Evolutionary conservation across 768 basidiomycete species (phyloP).

Genomic region (Leucosporidium scottii): DNA sequence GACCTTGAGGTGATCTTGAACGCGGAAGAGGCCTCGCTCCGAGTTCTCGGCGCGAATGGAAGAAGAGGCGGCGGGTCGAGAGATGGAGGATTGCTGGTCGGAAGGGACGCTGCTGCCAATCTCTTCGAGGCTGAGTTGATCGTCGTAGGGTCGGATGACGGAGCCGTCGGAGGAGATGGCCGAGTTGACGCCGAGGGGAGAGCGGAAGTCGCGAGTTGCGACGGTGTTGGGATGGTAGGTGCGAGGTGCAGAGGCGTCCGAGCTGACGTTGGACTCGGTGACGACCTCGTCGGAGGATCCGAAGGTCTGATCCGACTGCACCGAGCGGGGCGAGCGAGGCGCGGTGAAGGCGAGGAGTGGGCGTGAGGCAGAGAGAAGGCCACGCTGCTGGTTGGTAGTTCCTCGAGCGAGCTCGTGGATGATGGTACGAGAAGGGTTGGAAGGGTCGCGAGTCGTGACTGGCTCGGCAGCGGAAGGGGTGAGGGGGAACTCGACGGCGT

Average conservation of each 20-base stretch:
- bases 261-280: background rate
- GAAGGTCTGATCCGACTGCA: background rate
- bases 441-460: background rate
- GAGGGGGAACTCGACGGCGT: slow-evolving; percentile 17
- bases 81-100: background rate
- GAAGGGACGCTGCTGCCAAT: background rate
- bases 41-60: background rate
- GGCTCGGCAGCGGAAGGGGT: slow-evolving; percentile 12
- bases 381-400: background rate
- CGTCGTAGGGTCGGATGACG: too few relatives aligned
- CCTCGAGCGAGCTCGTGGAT: slow-evolving; percentile 8
- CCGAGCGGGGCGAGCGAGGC: background rate
- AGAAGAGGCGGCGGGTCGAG: background rate
- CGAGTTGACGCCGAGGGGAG: slow-evolving; percentile 1
- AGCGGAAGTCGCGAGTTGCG: background rate
- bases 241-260: background rate
- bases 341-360: background rate
- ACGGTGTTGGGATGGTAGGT: background rate
- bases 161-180: background rate
- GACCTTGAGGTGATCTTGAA: slow-evolving; percentile 28
- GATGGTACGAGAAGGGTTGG: background rate
- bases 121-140: background rate
- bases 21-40: slow-evolving; percentile 14
- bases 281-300: background rate
- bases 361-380: background rate